phyloP scores from a whole-genome alignment of 345 rosid species.

The Trapa bicornis region DNA sequence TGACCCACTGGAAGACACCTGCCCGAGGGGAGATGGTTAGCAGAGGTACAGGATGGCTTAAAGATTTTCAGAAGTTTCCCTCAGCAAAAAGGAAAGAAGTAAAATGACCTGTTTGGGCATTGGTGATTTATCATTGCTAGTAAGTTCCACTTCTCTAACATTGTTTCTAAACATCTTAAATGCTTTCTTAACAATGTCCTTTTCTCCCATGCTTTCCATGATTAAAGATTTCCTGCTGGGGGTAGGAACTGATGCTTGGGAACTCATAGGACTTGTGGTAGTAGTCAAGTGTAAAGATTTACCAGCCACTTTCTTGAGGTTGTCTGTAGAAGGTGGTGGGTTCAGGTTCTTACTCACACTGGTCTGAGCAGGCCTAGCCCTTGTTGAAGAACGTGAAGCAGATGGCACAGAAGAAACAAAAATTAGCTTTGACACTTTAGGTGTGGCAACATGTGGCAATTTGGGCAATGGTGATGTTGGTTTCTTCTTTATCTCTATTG shows the following conservation, averaged over 20 bases:
- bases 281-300: conserved; percentile 67
- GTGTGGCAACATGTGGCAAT: conserved; percentile 32
- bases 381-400: conserved; percentile 26
- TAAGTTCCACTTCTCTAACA: conserved; percentile 26
- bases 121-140: conserved; percentile 25
- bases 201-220: conserved; percentile 94
- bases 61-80: neutral
- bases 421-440: conserved; percentile 37
- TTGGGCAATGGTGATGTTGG: conserved; percentile 13
- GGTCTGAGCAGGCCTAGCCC: conserved; percentile 24
- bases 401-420: conserved; percentile 20
- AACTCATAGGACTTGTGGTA: conserved; percentile 33
- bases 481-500: conserved; percentile 22
- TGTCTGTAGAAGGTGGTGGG: conserved; percentile 11
- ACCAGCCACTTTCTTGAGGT: conserved; percentile 46
- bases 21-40: conserved; percentile 6
- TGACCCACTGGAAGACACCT: conserved; percentile 31
- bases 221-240: conserved; percentile 49
- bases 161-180: conserved; percentile 72
- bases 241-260: conserved; percentile 28
- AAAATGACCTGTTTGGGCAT: conserved; percentile 1
- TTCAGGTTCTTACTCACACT: conserved; percentile 20
- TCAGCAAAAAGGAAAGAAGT: neutral
- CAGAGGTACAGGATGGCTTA: neutral
- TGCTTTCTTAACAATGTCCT: conserved; percentile 85